phyloP scores from a whole-genome alignment of 306 rosid species.

The Betula pendula region DNA sequence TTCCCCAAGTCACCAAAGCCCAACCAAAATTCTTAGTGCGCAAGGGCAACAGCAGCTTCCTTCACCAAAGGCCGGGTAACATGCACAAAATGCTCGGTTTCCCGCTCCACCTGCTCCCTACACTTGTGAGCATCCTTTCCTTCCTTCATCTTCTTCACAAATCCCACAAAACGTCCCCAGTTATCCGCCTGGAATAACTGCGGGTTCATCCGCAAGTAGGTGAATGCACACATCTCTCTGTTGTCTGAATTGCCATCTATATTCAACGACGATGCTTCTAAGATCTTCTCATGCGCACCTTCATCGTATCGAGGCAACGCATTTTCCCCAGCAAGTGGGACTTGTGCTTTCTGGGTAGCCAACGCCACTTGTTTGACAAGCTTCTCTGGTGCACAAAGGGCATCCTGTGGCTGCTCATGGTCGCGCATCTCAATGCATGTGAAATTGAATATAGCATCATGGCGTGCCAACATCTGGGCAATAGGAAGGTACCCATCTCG shows the following conservation, averaged over 20 bases:
- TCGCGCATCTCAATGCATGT: slow-evolving; percentile 95
- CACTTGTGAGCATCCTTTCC: slow-evolving; percentile 63
- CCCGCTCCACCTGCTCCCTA: slow-evolving; percentile 87
- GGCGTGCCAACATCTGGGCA: slow-evolving; percentile 90
- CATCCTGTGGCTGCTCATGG: slow-evolving; percentile 90
- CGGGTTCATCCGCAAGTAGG: slow-evolving; percentile 89
- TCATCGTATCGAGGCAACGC: slow-evolving; percentile 78
- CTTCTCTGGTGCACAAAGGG: slow-evolving; percentile 83
- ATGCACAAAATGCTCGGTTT: slow-evolving; percentile 85
- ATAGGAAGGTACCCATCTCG: slow-evolving; percentile 85
- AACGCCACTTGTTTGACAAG: slow-evolving; percentile 85
- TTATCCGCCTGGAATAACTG: slow-evolving; percentile 72
- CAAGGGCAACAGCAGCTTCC: slow-evolving; percentile 63
- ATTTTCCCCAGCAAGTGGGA: slow-evolving; percentile 87
- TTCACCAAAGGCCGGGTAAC: slow-evolving; percentile 70
- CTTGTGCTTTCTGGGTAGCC: slow-evolving; percentile 67
- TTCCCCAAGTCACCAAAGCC: slow-evolving; percentile 10
- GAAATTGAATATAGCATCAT: slow-evolving; percentile 90
- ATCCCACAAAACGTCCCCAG: slow-evolving; percentile 78
- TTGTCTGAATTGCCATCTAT: slow-evolving; percentile 43
- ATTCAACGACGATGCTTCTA: slow-evolving; percentile 56
- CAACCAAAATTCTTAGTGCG: slow-evolving; percentile 36
- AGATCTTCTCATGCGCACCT: slow-evolving; percentile 68
- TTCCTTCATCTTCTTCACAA: slow-evolving; percentile 96
- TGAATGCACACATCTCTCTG: slow-evolving; percentile 79